phyloP scores from a whole-genome alignment of 2,329 filamentous ascomycete species.

The Pseudogymnoascus sp. region DNA sequence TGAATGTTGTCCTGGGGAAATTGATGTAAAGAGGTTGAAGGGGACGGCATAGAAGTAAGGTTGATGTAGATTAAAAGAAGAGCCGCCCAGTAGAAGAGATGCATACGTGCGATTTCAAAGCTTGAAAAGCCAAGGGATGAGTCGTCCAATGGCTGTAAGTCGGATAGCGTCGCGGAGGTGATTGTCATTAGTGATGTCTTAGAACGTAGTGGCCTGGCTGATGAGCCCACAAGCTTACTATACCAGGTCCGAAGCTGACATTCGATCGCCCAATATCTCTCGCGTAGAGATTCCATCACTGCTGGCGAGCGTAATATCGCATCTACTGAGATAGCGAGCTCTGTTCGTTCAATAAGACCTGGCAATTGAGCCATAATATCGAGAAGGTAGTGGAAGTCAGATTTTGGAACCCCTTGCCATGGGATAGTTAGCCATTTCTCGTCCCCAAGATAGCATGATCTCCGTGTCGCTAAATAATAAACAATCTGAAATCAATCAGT shows the following conservation, averaged over 20 bases:
- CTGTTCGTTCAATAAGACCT: conserved; percentile 12
- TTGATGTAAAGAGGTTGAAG: conserved; percentile 12
- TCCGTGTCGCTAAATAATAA: conserved; percentile 13
- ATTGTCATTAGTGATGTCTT: conserved; percentile 12
- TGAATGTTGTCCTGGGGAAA: conserved; percentile 9
- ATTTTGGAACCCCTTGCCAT: conserved; percentile 14
- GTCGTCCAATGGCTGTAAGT: conserved; percentile 12
- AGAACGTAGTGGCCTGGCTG: conserved; percentile 12
- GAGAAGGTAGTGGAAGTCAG: conserved; percentile 14
- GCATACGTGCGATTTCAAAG: conserved; percentile 13
- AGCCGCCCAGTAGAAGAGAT: conserved; percentile 14
- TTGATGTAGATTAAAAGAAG: conserved; percentile 13
- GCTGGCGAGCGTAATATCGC: conserved; percentile 10
- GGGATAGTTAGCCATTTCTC: conserved; percentile 14
- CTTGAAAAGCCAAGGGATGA: conserved; percentile 12
- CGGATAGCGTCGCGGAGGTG: conserved; percentile 10
- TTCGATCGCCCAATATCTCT: conserved; percentile 13
- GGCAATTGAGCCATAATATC: conserved; percentile 15
- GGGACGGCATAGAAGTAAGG: conserved; percentile 12
- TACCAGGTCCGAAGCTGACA: conserved; percentile 12
- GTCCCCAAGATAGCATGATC: conserved; percentile 13
- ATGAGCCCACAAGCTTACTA: conserved; percentile 12
- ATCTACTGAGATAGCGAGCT: conserved; percentile 15
- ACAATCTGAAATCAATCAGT: conserved; percentile 13
- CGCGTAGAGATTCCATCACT: conserved; percentile 12